Evolutionary conservation across 2,329 filamentous ascomycete genomes (phyloP).

Genomic region (Helminthosporium solani): DNA sequence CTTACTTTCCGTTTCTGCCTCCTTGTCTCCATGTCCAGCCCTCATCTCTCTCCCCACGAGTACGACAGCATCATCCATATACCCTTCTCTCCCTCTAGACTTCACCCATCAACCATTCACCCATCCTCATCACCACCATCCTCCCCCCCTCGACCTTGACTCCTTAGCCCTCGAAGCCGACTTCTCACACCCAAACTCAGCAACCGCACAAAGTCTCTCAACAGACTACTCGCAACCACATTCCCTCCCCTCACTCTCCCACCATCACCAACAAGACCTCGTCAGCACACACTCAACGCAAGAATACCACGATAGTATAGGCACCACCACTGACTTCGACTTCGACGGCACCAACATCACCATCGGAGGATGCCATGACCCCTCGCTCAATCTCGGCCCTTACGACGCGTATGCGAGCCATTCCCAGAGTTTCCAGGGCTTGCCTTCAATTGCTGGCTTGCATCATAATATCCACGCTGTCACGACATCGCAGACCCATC

Average conservation of each 20-base stretch:
- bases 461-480: conserved; percentile 8
- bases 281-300: neutral
- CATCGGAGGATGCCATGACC: conserved; percentile 40
- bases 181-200: conserved; percentile 25
- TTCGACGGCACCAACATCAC: conserved; percentile 45
- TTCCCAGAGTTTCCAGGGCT: conserved; percentile 5
- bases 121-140: conserved; percentile 5
- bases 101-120: conserved; percentile 19
- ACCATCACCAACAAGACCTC: conserved; percentile 14
- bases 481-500: conserved; percentile 5
- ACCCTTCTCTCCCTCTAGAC: conserved; percentile 18
- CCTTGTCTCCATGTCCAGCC: neutral
- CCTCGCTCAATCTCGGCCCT: conserved; percentile 24
- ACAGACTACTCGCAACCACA: conserved; percentile 31
- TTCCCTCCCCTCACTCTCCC: conserved; percentile 19
- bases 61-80: conserved; percentile 11
- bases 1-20: neutral
- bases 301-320: neutral
- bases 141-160: conserved; percentile 29
- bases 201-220: conserved; percentile 20
- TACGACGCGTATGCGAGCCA: conserved; percentile 16
- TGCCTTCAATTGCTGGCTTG: conserved; percentile 19
- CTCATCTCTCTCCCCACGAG: neutral
- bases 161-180: conserved; percentile 22
- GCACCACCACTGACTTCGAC: conserved; percentile 41